Percentiles rank a stretch among this genome's conserved stretches.
phyloP scores from a whole-genome alignment of 768 basidiomycete genomes.

The Saitozyma podzolica region DNA sequence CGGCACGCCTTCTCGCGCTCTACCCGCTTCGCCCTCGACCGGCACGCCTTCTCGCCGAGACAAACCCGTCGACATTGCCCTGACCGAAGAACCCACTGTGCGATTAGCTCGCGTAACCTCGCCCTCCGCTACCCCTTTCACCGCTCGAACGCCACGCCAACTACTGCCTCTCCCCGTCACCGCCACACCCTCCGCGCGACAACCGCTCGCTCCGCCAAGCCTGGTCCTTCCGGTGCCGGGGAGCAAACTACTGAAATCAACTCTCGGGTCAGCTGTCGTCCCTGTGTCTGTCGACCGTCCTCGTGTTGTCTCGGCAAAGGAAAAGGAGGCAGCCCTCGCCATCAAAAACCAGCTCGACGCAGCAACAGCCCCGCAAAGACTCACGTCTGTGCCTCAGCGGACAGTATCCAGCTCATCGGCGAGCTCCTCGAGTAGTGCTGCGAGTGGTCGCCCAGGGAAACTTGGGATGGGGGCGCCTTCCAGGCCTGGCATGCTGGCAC shows the following conservation, averaged over 20 bases:
- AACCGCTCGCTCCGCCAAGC: not conserved
- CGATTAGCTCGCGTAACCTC: not conserved
- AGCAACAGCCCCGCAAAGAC: slow-evolving; percentile 4
- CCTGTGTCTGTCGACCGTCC: slow-evolving; percentile 2
- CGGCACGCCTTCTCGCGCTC: slow-evolving; percentile 27
- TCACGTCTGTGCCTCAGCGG: slow-evolving; percentile 31
- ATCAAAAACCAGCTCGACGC: slow-evolving; percentile 30
- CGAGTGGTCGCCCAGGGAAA: not conserved
- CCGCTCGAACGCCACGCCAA: not conserved
- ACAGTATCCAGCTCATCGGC: slow-evolving; percentile 23
- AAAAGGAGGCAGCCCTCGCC: slow-evolving; percentile 5
- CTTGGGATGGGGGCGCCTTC: not conserved
- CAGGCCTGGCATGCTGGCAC: not conserved
- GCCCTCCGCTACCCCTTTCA: not conserved
- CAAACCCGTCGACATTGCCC: not conserved
- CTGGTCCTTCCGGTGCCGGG: slow-evolving; percentile 11
- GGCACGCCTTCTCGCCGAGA: too few relatives aligned
- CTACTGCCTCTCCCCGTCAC: too few relatives aligned
- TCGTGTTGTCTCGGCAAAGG: not conserved
- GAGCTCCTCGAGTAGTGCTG: slow-evolving; percentile 12
- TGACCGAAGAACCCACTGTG: not conserved
- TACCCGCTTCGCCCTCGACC: slow-evolving; percentile 9
- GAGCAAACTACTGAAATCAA: slow-evolving; percentile 16
- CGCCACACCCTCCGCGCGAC: not conserved
- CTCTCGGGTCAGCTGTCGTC: not conserved